phyloP scores from a whole-genome alignment of 495 filamentous ascomycete genomes.

The Hyaloscypha hepaticicola region DNA sequence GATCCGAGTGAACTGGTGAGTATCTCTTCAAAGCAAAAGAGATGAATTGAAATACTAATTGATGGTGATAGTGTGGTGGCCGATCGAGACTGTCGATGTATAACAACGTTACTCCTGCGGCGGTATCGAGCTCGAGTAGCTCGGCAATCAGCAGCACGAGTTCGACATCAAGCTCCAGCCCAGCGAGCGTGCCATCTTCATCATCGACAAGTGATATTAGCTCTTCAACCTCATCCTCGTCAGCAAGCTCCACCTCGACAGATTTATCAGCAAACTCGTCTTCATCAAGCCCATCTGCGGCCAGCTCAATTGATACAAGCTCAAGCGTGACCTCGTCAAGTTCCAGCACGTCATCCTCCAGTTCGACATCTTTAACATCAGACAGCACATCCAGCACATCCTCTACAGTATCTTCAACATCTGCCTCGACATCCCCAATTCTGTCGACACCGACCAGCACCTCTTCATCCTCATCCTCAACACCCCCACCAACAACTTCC shows the following conservation, averaged over 20 bases:
- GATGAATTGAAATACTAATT: too few relatives aligned
- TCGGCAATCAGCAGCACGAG: slow-evolving; percentile 7
- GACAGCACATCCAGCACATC: too few relatives aligned
- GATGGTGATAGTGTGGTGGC: slow-evolving; percentile 17
- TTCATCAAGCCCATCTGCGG: background rate
- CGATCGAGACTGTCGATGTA: slow-evolving; percentile 4
- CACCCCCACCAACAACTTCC: background rate
- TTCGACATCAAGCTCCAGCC: background rate
- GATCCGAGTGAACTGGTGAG: slow-evolving; percentile 9
- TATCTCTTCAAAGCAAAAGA: background rate
- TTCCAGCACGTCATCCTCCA: too few relatives aligned
- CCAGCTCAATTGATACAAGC: too few relatives aligned
- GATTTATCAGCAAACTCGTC: background rate
- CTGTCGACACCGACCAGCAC: background rate
- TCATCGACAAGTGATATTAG: slow-evolving; percentile 3
- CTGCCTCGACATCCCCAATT: background rate
- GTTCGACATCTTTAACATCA: too few relatives aligned
- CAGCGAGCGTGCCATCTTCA: background rate
- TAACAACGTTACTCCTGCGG: background rate
- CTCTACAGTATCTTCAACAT: too few relatives aligned
- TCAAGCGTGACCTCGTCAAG: too few relatives aligned
- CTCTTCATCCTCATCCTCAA: background rate
- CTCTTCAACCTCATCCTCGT: background rate
- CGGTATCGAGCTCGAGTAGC: background rate
- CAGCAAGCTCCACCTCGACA: background rate